These are phyloP conservation scores for Marchantia polymorpha DNA, from an alignment of 225 moss, liverwort and hornwort species.

Conservation along the genomic window DNA sequence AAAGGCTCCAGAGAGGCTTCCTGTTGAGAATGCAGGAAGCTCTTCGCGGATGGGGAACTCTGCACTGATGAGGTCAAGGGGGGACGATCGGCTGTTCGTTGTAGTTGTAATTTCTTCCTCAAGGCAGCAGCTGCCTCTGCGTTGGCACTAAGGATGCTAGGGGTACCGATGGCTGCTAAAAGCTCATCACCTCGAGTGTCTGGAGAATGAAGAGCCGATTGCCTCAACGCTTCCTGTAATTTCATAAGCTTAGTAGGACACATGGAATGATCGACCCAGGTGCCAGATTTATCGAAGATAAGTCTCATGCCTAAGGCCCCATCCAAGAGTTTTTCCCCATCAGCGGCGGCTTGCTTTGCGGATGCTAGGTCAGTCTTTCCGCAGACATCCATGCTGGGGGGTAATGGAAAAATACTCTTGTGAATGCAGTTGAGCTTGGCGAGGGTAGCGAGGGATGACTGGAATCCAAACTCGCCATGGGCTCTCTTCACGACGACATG, in stretches of 20 bases:
- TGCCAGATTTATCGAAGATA: slow-evolving; percentile 9
- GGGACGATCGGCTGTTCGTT: not conserved
- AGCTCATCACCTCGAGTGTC: not conserved
- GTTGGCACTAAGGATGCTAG: slow-evolving; percentile 17
- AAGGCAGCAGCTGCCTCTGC: slow-evolving; percentile 30
- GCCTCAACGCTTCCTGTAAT: slow-evolving; percentile 10
- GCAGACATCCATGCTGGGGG: slow-evolving; percentile 10
- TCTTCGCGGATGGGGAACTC: not conserved
- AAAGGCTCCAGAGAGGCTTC: not conserved
- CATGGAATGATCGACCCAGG: slow-evolving; percentile 8
- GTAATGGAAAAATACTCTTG: slow-evolving; percentile 46
- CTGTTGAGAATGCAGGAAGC: not conserved
- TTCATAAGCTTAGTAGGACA: slow-evolving; percentile 7
- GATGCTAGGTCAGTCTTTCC: not conserved
- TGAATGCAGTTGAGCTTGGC: slow-evolving; percentile 46
- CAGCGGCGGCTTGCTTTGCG: not conserved
- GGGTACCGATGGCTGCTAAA: too few relatives aligned
- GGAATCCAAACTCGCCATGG: slow-evolving; percentile 46
- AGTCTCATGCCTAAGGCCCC: slow-evolving; percentile 27
- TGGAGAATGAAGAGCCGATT: not conserved
- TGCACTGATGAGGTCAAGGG: not conserved
- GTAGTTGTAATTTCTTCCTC: slow-evolving; percentile 31
- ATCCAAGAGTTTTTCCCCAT: slow-evolving; percentile 9
- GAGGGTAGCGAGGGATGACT: slow-evolving; percentile 47
- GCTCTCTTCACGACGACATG: slow-evolving; percentile 38